A percentile compares a stretch with the other conserved stretches of the same genome.
These are phyloP conservation scores for Zopfochytrium polystomum DNA, from an alignment of 371 early-diverging fungal species.

Conservation along the genomic window DNA sequence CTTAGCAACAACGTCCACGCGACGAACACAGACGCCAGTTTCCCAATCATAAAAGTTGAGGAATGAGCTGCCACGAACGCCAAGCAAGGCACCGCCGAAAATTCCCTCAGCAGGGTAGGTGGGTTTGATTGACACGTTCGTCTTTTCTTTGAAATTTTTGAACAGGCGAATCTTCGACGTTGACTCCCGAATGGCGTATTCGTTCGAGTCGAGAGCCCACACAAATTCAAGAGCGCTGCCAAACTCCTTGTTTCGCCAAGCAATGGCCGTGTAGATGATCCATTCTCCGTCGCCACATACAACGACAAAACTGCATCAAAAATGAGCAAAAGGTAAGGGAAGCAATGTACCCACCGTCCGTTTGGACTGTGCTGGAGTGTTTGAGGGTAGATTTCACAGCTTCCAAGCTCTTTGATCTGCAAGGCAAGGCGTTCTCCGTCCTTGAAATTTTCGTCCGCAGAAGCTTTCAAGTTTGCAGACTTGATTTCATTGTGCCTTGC, in stretches of 20 bases:
- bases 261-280: slow-evolving; percentile 97
- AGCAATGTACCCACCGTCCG: slow-evolving; percentile 55
- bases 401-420: slow-evolving; percentile 91
- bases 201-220: slow-evolving; percentile 93
- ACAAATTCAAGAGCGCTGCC: slow-evolving; percentile 94
- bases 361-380: slow-evolving; percentile 96
- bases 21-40: slow-evolving; percentile 80
- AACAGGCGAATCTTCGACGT: slow-evolving; percentile 79
- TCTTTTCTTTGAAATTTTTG: slow-evolving; percentile 89
- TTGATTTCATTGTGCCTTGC: slow-evolving; percentile 93
- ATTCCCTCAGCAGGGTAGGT: slow-evolving; percentile 88
- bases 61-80: slow-evolving; percentile 77
- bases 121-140: slow-evolving; percentile 58
- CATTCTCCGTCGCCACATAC: slow-evolving; percentile 99
- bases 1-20: slow-evolving; percentile 89
- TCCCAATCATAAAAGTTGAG: slow-evolving; percentile 97
- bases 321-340: neutral
- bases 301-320: slow-evolving; percentile 77
- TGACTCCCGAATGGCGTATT: slow-evolving; percentile 94
- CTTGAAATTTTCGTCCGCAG: slow-evolving; percentile 58
- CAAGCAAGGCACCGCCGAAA: slow-evolving; percentile 89
- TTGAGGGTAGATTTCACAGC: slow-evolving; percentile 95
- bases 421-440: slow-evolving; percentile 91
- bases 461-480: slow-evolving; percentile 86
- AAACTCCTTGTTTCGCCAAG: slow-evolving; percentile 98